Evolutionary conservation across 2,329 filamentous ascomycete genomes (phyloP), one percentile per base, ranked within the genome.

Genomic region (Claviceps sp.): DNA sequence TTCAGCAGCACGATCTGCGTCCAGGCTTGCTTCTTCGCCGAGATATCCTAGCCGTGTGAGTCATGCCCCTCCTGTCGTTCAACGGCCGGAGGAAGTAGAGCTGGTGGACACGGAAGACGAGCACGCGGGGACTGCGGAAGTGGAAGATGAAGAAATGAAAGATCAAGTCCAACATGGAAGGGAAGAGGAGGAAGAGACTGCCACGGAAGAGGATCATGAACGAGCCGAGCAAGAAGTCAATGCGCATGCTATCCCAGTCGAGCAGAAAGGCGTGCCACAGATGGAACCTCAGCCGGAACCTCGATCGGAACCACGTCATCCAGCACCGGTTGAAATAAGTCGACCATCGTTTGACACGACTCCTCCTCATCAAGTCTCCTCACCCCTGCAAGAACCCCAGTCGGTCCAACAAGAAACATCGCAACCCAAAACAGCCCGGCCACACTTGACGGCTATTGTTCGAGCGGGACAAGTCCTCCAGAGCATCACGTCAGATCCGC

Each of bases 401-500:
- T 65, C 66, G 4, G 30, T 64, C 7, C 57, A 54, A 18, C 62
- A 61, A 5, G 66, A 69, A 45, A 47, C 54, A 4, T 46, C 56
- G 20, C 55, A 57, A 5, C 63, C 66, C 13, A 63, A 62, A 41
- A 63, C 61, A 2, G 54, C 58, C 14, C 71, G 75, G 8, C 73
- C 74, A 26, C 68, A 67, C 5, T 65, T 82, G 0, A 80, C 77
- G 5, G 77, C 78, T 1, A 80, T 80, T 38, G 73, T 81, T n/a
- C 70, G 77, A 46, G 78, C 72, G 26, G 78, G 77, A 3, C 69
- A 75, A 47, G 76, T 72, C 34, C 63, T 82, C 14, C 78, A 81
- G 58, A 77, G 71, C 53, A 74, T 81, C 40, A 77, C 78, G 11
- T 79, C 77, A 0, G 78, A 81, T 55, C 75, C 76, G 7, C 76